Conservation (phyloP, 2,329 filamentous ascomycete species). For the Colletotrichum higginsianum region DNA sequence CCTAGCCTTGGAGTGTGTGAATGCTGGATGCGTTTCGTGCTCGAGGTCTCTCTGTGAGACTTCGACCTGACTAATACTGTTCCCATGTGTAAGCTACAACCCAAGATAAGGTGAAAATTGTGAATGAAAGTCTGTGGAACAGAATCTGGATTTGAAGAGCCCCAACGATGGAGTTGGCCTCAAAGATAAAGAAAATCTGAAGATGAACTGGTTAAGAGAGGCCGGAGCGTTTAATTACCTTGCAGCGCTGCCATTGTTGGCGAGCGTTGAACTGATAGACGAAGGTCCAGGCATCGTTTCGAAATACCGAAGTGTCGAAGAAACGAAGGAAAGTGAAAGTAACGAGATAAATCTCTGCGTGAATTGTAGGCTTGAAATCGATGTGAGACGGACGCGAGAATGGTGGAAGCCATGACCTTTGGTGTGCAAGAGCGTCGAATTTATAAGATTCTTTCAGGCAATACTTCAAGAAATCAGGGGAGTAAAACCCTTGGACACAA, state of each 20-base stretch:
- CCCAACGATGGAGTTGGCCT: no score
- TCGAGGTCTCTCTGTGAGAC: no score
- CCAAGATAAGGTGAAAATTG: no score
- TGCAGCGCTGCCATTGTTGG: background rate
- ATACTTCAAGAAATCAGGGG: background rate
- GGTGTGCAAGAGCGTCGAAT: no score
- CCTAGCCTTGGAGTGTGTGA: background rate
- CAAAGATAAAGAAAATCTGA: no score
- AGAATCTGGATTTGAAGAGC: no score
- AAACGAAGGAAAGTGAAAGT: background rate
- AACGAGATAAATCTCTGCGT: no score
- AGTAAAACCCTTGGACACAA: background rate
- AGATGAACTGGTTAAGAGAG: background rate
- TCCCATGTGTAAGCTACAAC: background rate
- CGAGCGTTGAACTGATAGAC: background rate
- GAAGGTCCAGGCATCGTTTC: background rate
- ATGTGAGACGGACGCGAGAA: no score
- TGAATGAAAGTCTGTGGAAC: no score
- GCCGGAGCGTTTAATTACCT: background rate
- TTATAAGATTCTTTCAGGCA: background rate
- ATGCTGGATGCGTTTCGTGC: background rate
- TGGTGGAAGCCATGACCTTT: no score
- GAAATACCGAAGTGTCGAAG: no score
- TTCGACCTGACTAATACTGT: background rate
- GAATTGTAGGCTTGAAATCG: background rate